Evolutionary conservation across 345 rosid genomes (phyloP).

Genomic region (Schrenkiella parvula): DNA sequence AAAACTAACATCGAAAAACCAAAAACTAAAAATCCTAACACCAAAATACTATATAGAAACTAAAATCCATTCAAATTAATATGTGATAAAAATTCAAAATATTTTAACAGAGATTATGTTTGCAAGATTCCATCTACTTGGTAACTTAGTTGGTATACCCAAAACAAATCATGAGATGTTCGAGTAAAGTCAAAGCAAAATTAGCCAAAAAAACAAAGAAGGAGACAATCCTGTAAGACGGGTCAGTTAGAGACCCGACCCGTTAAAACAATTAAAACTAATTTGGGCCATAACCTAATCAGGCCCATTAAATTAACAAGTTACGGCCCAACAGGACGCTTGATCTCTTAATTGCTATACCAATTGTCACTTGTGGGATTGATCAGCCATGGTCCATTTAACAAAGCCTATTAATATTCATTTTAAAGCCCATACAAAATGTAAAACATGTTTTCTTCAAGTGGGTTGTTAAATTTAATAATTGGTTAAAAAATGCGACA

Average conservation of each 20-base stretch:
- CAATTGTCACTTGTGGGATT: neutral
- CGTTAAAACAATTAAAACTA: constrained; percentile 2
- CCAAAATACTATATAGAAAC: neutral
- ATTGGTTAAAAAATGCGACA: neutral
- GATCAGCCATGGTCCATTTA: neutral
- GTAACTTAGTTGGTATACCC: constrained; percentile 7
- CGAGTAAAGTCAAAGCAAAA: constrained; percentile 28
- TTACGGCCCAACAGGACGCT: neutral
- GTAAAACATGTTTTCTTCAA: neutral
- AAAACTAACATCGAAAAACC: neutral
- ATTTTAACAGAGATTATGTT: neutral
- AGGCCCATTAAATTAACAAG: neutral
- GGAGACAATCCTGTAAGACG: constrained; percentile 13
- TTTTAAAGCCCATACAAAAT: neutral
- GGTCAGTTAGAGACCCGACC: constrained; percentile 6
- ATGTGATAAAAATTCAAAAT: neutral
- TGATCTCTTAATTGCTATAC: neutral
- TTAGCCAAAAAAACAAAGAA: constrained; percentile 1
- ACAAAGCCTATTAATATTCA: neutral
- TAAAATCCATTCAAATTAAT: neutral
- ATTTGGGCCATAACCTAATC: neutral
- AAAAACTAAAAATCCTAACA: neutral
- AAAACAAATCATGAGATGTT: constrained; percentile 21
- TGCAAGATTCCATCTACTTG: constrained; percentile 12
- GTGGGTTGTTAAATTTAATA: neutral